phyloP scores from a whole-genome alignment of 208 protist genomes.

The Novymonas esmeraldas region DNA sequence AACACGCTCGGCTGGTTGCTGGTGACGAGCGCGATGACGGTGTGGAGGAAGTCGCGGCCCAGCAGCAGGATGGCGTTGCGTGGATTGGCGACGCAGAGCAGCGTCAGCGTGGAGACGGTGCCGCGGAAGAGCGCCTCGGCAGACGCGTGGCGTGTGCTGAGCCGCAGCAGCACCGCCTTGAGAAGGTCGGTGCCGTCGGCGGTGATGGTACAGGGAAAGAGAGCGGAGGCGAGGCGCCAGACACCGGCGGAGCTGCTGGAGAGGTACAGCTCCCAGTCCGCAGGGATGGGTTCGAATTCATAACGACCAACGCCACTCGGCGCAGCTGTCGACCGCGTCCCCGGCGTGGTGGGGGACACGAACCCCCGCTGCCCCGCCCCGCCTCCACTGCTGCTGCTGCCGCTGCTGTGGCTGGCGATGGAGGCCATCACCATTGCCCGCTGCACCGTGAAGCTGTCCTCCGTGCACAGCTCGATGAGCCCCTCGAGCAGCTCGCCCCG shows the following conservation, averaged over 20 bases:
- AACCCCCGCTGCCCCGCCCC: neutral
- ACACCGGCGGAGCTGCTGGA: conserved; percentile 43
- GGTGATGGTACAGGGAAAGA: conserved; percentile 57
- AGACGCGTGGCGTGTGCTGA: conserved; percentile 50
- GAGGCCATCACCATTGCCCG: conserved; percentile 40
- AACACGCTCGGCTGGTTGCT: conserved; percentile 68
- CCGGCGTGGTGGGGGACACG: neutral
- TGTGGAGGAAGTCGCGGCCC: conserved; percentile 49
- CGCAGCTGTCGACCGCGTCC: neutral
- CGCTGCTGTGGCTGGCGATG: neutral
- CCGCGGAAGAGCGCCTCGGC: conserved; percentile 73
- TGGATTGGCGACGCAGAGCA: conserved; percentile 73
- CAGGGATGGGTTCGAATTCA: conserved; percentile 65
- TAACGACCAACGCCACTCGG: conserved; percentile 9
- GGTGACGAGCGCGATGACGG: conserved; percentile 64
- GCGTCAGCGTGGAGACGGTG: conserved; percentile 61
- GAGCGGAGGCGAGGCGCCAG: conserved; percentile 68
- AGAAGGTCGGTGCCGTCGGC: conserved; percentile 42
- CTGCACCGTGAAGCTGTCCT: conserved; percentile 65
- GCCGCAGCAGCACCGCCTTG: conserved; percentile 46
- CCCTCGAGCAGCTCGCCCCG: conserved; percentile 66
- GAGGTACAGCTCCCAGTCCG: conserved; percentile 70
- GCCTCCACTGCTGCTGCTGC: neutral
- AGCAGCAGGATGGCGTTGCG: conserved; percentile 59
- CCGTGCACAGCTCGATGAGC: conserved; percentile 67